A percentile compares a stretch with the other conserved stretches of the same genome.
phyloP scores from a whole-genome alignment of 495 filamentous ascomycete species.

The Neurospora sp. region DNA sequence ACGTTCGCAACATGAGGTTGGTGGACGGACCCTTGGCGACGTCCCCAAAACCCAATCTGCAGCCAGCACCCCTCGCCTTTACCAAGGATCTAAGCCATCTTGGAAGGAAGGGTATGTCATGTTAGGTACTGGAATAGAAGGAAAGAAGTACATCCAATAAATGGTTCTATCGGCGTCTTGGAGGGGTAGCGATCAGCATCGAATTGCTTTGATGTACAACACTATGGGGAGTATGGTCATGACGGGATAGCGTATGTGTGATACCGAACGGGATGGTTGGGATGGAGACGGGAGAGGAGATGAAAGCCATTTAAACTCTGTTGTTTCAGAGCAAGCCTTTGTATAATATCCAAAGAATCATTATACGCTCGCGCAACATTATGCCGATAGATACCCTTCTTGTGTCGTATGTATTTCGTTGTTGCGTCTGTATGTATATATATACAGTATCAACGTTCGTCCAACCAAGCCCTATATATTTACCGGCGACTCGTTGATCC shows the following conservation, averaged over 20 bases:
- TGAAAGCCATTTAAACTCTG: background rate
- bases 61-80: background rate
- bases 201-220: background rate
- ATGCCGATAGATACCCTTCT: background rate
- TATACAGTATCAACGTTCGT: background rate
- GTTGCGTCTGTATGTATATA: background rate
- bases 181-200: background rate
- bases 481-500: slow-evolving; percentile 68
- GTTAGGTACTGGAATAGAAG: background rate
- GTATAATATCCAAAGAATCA: background rate
- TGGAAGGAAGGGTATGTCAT: background rate
- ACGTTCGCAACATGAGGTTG: background rate
- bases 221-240: background rate
- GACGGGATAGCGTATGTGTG: background rate
- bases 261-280: background rate
- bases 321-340: background rate
- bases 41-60: background rate
- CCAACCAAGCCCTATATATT: background rate
- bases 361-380: background rate
- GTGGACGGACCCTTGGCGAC: background rate
- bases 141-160: background rate
- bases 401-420: background rate
- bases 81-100: background rate
- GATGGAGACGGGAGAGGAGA: background rate
- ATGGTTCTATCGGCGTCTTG: background rate